Evolutionary conservation across 1,284 basidiomycete species (phyloP).

Genomic region (Marasmius oreades): DNA sequence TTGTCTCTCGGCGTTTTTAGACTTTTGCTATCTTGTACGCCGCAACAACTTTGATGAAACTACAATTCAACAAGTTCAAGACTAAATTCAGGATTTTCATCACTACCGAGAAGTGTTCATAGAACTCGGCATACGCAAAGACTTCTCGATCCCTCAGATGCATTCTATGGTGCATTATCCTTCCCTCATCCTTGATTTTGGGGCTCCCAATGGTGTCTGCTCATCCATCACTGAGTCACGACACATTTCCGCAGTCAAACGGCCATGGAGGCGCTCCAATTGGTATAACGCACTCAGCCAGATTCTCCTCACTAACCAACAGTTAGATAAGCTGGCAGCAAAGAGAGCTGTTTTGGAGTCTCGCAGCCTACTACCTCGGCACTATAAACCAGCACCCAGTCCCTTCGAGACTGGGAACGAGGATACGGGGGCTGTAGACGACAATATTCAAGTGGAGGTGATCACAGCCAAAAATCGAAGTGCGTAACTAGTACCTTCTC

Average conservation of each 20-base stretch:
- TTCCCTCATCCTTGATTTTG: slow-evolving; percentile 8
- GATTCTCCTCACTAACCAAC: slow-evolving; percentile 22
- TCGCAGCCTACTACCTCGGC: background rate
- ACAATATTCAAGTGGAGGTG: slow-evolving; percentile 3
- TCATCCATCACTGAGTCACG: slow-evolving; percentile 15
- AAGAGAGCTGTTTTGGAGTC: slow-evolving; percentile 6
- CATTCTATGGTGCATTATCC: slow-evolving; percentile 15
- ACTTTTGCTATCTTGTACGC: slow-evolving; percentile 32
- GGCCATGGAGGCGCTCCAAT: slow-evolving; percentile 24
- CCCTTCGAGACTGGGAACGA: slow-evolving; percentile 4
- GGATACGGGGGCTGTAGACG: slow-evolving; percentile 5
- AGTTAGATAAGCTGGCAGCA: slow-evolving; percentile 21
- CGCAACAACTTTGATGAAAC: slow-evolving; percentile 17
- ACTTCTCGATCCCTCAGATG: slow-evolving; percentile 21
- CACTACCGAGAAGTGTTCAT: slow-evolving; percentile 24
- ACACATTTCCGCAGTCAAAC: slow-evolving; percentile 23
- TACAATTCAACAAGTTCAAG: slow-evolving; percentile 19
- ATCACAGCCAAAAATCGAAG: slow-evolving; percentile 4
- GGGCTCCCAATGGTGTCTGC: slow-evolving; percentile 15
- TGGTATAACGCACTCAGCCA: slow-evolving; percentile 19
- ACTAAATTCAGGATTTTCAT: slow-evolving; percentile 24
- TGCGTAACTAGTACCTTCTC: background rate
- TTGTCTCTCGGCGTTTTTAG: slow-evolving; percentile 24
- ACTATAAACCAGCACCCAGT: background rate
- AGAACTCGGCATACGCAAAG: slow-evolving; percentile 19